A percentile compares a stretch with the other conserved stretches of the same genome.
These are phyloP conservation scores for Paramecium sexaurelia DNA, from an alignment of 73 alveolate species.

Conservation along the genomic window DNA sequence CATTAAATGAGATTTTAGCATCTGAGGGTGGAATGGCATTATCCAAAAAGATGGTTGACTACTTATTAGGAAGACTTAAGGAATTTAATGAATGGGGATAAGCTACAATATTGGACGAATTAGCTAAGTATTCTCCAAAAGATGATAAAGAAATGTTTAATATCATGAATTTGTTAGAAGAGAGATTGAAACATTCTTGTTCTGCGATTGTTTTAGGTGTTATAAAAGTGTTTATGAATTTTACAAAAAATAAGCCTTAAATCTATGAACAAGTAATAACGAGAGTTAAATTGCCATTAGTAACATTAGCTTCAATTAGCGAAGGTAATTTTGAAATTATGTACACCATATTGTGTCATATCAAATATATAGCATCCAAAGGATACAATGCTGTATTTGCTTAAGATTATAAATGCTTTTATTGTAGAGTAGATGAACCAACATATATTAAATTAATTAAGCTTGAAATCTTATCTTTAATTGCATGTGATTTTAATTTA, in stretches of 20 bases:
- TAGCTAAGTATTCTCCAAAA: constrained; percentile 88
- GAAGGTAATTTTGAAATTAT: constrained; percentile 94
- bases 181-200: constrained; percentile 93
- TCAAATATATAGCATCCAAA: constrained; percentile 76
- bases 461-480: constrained; percentile 83
- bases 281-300: constrained; percentile 94
- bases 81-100: constrained; percentile 99
- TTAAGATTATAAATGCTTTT: constrained; percentile 93
- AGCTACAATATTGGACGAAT: constrained; percentile 87
- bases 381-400: constrained; percentile 71
- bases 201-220: constrained; percentile 96
- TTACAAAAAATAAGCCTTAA: constrained; percentile 90
- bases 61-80: constrained; percentile 88
- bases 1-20: constrained; percentile 94
- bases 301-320: constrained; percentile 92
- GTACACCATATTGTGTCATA: constrained; percentile 93
- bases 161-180: constrained; percentile 97
- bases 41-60: constrained; percentile 89
- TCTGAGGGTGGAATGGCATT: constrained; percentile 97
- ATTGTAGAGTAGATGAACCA: constrained; percentile 98
- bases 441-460: constrained; percentile 91
- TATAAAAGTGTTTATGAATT: constrained; percentile 94
- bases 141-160: constrained; percentile 95
- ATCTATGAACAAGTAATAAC: constrained; percentile 88
- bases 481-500: constrained; percentile 74